phyloP scores from a whole-genome alignment of 768 basidiomycete genomes.

The Leccinellum luteum region DNA sequence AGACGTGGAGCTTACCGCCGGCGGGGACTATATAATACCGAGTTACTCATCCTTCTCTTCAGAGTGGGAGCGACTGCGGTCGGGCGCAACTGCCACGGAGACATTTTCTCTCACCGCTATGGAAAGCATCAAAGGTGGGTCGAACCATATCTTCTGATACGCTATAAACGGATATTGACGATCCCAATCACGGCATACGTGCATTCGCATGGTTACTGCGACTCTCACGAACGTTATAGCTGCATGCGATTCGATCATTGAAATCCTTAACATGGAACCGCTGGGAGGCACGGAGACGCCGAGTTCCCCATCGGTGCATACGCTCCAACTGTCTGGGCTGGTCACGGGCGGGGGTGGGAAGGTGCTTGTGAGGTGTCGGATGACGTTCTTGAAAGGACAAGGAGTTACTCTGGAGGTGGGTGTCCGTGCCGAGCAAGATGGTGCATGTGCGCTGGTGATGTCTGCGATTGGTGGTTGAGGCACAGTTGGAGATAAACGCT shows the following conservation, averaged over 20 bases:
- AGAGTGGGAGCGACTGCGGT: conserved; percentile 92
- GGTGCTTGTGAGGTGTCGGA: conserved; percentile 88
- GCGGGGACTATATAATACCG: conserved; percentile 94
- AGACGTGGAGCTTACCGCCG: conserved; percentile 90
- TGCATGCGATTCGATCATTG: conserved; percentile 93
- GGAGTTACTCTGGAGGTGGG: conserved; percentile 92
- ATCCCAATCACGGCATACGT: conserved; percentile 15
- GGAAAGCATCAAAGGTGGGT: conserved; percentile 90
- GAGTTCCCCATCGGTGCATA: conserved; percentile 83
- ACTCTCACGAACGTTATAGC: conserved; percentile 45
- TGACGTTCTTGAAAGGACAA: conserved; percentile 88
- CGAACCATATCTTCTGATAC: conserved; percentile 6
- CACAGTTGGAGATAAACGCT: not conserved
- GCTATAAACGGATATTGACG: conserved; percentile 14
- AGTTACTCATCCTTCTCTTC: conserved; percentile 87
- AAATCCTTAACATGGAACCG: conserved; percentile 96
- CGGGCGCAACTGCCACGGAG: conserved; percentile 78
- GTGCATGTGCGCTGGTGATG: conserved; percentile 83
- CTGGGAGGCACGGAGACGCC: conserved; percentile 89
- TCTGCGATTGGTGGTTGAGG: conserved; percentile 77
- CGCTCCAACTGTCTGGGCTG: conserved; percentile 88
- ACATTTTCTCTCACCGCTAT: conserved; percentile 91
- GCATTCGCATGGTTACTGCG: conserved; percentile 10
- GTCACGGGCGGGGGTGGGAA: conserved; percentile 94
- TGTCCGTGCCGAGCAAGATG: conserved; percentile 89